Conservation (phyloP, 2,329 filamentous ascomycete species). For the Knufia fluminis region DNA sequence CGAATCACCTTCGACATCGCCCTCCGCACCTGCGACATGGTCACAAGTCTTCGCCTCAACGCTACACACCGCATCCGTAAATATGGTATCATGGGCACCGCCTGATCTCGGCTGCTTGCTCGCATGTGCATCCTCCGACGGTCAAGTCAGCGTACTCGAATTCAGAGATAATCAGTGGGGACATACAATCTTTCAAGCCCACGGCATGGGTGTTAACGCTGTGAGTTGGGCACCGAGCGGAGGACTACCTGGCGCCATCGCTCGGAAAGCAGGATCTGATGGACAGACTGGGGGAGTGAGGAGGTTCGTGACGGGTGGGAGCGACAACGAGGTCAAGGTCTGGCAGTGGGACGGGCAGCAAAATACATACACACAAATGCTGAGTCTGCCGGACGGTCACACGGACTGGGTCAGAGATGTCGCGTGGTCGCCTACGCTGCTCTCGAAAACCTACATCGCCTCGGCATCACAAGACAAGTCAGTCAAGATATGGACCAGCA, state of each 20-base stretch:
- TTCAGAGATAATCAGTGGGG: conserved; percentile 95
- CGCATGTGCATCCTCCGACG: conserved; percentile 88
- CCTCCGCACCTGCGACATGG: conserved; percentile 50
- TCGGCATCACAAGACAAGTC: conserved; percentile 94
- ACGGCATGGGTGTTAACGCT: conserved; percentile 88
- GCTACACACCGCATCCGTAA: conserved; percentile 90
- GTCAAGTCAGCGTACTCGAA: conserved; percentile 85
- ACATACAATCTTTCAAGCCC: conserved; percentile 80
- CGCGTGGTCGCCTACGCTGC: conserved; percentile 88
- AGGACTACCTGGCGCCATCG: conserved; percentile 71
- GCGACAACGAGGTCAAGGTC: conserved; percentile 86
- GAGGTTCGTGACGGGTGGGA: conserved; percentile 88
- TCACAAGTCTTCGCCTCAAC: conserved; percentile 87
- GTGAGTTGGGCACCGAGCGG: conserved; percentile 87
- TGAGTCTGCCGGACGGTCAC: conserved; percentile 63
- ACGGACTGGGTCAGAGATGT: conserved; percentile 96
- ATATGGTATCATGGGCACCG: conserved; percentile 95
- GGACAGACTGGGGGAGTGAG: conserved; percentile 40
- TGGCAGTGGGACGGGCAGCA: conserved; percentile 67
- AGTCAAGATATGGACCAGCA: conserved; percentile 86
- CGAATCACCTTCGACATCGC: conserved; percentile 44
- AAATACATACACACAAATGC: conserved; percentile 43
- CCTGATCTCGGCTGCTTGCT: conserved; percentile 92
- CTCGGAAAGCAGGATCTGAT: conserved; percentile 53
- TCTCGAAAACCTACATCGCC: conserved; percentile 94